Conservation (phyloP, 2,329 filamentous ascomycete species). For the Trichothecium roseum region DNA sequence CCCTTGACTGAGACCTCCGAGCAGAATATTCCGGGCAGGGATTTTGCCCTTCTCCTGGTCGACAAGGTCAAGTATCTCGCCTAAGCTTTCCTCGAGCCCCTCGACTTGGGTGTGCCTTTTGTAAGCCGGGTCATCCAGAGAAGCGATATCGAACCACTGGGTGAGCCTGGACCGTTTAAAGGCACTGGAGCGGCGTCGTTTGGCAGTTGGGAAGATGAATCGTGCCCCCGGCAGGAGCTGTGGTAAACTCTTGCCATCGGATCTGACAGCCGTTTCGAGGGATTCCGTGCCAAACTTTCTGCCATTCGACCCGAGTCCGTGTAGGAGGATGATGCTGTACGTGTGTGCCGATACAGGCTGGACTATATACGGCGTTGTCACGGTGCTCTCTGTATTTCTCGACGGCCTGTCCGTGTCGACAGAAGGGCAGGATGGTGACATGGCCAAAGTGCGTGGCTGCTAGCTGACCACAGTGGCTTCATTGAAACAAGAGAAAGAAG, state of each 20-base stretch:
- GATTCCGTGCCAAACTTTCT: slow-evolving; percentile 21
- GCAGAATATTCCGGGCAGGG: slow-evolving; percentile 26
- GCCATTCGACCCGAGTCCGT: slow-evolving; percentile 20
- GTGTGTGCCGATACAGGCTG: slow-evolving; percentile 13
- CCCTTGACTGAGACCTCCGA: slow-evolving; percentile 44
- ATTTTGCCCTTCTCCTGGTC: slow-evolving; percentile 18
- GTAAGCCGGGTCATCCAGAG: slow-evolving; percentile 26
- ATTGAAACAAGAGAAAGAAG: too few relatives aligned
- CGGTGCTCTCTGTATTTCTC: too few relatives aligned
- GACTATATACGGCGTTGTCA: slow-evolving; percentile 13
- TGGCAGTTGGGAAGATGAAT: slow-evolving; percentile 41
- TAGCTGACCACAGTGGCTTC: too few relatives aligned
- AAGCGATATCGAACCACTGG: slow-evolving; percentile 41
- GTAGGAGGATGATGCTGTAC: slow-evolving; percentile 18
- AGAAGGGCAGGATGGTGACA: too few relatives aligned
- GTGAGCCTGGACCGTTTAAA: slow-evolving; percentile 31
- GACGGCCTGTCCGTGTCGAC: too few relatives aligned
- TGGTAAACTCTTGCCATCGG: slow-evolving; percentile 18
- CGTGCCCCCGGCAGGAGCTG: slow-evolving; percentile 23
- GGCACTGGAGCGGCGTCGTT: slow-evolving; percentile 28
- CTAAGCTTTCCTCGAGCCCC: slow-evolving; percentile 30
- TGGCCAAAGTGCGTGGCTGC: too few relatives aligned
- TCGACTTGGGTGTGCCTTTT: slow-evolving; percentile 30
- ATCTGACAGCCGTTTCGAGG: slow-evolving; percentile 15
- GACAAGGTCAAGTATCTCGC: slow-evolving; percentile 23